phyloP scores from a whole-genome alignment of 805 yeast species.

The Lipomyces kockii region DNA sequence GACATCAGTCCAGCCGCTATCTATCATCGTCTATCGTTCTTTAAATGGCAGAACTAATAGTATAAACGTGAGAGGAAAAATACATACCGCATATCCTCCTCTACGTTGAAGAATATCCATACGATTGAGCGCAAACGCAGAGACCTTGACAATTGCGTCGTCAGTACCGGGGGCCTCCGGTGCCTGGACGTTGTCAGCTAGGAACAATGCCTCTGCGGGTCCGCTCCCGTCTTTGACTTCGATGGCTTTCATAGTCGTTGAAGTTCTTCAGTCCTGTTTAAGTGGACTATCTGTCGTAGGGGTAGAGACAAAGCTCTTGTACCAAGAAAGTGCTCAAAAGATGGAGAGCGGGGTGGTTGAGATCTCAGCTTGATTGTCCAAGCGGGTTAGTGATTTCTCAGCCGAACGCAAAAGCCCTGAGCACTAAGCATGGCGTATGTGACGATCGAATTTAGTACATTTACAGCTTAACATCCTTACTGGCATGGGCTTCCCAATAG shows the following conservation, averaged over 20 bases:
- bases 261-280: not conserved
- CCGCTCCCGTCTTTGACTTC: conserved; percentile 41
- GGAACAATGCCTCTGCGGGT: conserved; percentile 40
- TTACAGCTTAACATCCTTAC: too few species aligned
- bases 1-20: not conserved
- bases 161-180: conserved; percentile 37
- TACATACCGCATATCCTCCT: conserved; percentile 40
- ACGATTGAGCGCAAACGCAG: conserved; percentile 46
- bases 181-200: conserved; percentile 36
- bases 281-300: not conserved
- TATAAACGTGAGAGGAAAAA: too few species aligned
- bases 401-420: too few species aligned
- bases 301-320: not conserved
- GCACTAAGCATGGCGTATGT: too few species aligned
- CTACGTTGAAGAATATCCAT: conserved; percentile 45
- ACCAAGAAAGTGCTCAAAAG: not conserved
- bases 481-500: too few species aligned
- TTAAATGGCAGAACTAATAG: not conserved
- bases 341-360: too few species aligned
- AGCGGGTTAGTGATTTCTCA: too few species aligned
- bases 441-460: too few species aligned
- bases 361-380: too few species aligned
- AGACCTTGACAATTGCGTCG: conserved; percentile 44
- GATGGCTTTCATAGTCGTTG: conserved; percentile 42
- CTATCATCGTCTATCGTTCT: not conserved